A percentile compares a stretch with the other conserved stretches of the same genome.
phyloP scores from a whole-genome alignment of 768 basidiomycete genomes.

The Nidula microcarpa region DNA sequence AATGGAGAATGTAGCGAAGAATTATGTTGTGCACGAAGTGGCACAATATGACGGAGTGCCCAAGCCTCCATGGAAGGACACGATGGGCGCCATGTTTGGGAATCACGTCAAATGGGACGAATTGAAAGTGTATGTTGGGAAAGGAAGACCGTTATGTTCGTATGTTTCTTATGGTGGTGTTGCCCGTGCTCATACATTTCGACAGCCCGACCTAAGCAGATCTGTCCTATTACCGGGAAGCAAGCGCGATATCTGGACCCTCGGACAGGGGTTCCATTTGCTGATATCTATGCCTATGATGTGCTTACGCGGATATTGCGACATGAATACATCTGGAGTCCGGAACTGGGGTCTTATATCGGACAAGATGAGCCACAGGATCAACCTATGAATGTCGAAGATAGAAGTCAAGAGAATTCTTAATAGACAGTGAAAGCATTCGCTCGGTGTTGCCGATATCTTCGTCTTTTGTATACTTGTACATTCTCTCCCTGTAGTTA shows the following conservation, averaged over 20 bases:
- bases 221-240: constrained; percentile 77
- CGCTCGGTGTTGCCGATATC: no score
- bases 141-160: constrained; percentile 63
- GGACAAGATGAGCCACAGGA: constrained; percentile 17
- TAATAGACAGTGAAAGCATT: no score
- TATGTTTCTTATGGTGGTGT: constrained; percentile 1
- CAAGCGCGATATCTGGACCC: constrained; percentile 81
- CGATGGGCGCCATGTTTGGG: constrained; percentile 83
- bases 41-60: constrained; percentile 39
- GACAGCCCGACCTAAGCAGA: constrained; percentile 60
- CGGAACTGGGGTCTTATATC: constrained; percentile 39
- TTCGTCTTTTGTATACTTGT: no score
- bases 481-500: no score
- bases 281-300: constrained; percentile 62
- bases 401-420: no score
- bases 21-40: constrained; percentile 69
- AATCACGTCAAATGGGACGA: constrained; percentile 81
- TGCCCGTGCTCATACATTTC: not conserved
- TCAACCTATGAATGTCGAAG: no score
- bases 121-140: constrained; percentile 59
- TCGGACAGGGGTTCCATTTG: constrained; percentile 74
- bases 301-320: constrained; percentile 56
- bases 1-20: constrained; percentile 21
- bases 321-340: constrained; percentile 72
- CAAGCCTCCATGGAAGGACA: constrained; percentile 65